phyloP scores from a whole-genome alignment of 2,329 filamentous ascomycete species.

The Colletotrichum noveboracense region DNA sequence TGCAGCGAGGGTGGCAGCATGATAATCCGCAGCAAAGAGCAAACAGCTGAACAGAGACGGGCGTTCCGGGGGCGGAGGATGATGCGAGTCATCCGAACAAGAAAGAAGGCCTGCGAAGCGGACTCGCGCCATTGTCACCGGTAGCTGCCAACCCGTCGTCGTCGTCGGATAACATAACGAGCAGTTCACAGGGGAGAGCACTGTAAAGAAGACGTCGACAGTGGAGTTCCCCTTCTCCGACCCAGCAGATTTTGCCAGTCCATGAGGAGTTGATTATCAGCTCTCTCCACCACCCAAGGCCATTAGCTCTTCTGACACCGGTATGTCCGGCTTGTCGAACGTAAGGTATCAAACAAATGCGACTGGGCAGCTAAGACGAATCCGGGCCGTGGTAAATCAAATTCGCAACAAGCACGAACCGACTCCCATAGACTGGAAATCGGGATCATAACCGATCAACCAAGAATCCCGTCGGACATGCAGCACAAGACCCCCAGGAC shows the following conservation, averaged over 20 bases:
- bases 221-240: not conserved
- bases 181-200: not conserved
- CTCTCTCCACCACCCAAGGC: not conserved
- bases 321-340: not conserved
- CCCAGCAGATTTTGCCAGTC: not conserved
- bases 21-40: not conserved
- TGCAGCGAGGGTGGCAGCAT: not conserved
- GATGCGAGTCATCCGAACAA: conserved; percentile 13
- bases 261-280: not conserved
- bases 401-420: not conserved
- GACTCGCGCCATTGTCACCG: not conserved
- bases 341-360: not conserved
- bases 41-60: not conserved
- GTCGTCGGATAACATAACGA: not conserved
- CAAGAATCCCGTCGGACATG: not conserved
- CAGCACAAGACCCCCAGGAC: not conserved
- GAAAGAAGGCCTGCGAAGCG: not conserved
- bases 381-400: not conserved
- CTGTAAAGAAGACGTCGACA: not conserved
- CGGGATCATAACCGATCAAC: not conserved
- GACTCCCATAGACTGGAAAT: not conserved
- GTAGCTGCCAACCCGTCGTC: not conserved
- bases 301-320: conserved; percentile 4
- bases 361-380: conserved; percentile 5
- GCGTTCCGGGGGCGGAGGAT: not conserved